Evolutionary conservation across 495 filamentous ascomycete genomes (phyloP).

Genomic region (Geopyxis carbonaria): DNA sequence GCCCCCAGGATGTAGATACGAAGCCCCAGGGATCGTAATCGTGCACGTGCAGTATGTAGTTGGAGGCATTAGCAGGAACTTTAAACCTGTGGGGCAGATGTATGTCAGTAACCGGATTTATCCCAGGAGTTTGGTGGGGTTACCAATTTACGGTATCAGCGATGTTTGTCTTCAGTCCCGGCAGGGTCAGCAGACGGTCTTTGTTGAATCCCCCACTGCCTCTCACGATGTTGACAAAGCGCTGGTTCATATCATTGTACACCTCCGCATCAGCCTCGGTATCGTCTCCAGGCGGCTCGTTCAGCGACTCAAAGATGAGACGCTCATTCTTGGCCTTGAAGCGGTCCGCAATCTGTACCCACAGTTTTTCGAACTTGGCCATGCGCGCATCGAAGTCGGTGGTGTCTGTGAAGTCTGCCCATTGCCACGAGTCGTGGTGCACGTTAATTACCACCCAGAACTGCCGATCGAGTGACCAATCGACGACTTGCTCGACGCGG

Average conservation of each 20-base stretch:
- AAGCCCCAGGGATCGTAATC: slow-evolving; percentile 41
- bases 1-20: slow-evolving; percentile 29
- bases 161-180: slow-evolving; percentile 34
- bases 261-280: slow-evolving; percentile 33
- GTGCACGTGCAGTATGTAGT: slow-evolving; percentile 39
- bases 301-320: slow-evolving; percentile 45
- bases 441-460: slow-evolving; percentile 41
- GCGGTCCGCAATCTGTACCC: slow-evolving; percentile 42
- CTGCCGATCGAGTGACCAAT: slow-evolving; percentile 35
- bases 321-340: slow-evolving; percentile 37
- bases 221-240: slow-evolving; percentile 39
- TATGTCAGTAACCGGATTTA: background rate
- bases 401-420: slow-evolving; percentile 37
- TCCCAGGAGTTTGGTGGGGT: background rate
- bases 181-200: slow-evolving; percentile 40
- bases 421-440: slow-evolving; percentile 44
- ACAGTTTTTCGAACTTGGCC: slow-evolving; percentile 39
- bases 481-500: slow-evolving; percentile 42
- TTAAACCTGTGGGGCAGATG: slow-evolving; percentile 26
- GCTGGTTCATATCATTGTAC: slow-evolving; percentile 39
- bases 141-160: slow-evolving; percentile 38
- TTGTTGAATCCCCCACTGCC: slow-evolving; percentile 40
- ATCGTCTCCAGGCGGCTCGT: slow-evolving; percentile 37
- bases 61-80: slow-evolving; percentile 32
- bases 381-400: slow-evolving; percentile 38